phyloP scores from a whole-genome alignment of 768 basidiomycete species.

The Butyriboletus loyo region DNA sequence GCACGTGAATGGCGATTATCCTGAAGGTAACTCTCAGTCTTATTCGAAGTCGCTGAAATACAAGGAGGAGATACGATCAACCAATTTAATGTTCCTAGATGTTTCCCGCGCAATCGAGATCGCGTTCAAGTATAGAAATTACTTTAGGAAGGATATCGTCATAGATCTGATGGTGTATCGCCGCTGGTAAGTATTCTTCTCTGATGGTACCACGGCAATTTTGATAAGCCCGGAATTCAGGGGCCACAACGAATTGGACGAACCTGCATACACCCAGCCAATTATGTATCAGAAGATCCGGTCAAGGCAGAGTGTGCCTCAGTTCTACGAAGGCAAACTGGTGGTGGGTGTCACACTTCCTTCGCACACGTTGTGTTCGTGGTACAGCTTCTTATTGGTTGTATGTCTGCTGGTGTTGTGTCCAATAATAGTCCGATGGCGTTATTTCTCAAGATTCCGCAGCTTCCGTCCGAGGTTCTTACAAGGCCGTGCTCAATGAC shows the following conservation, averaged over 20 bases:
- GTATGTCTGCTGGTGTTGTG: neutral
- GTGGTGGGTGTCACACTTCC: constrained; percentile 44
- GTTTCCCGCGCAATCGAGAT: constrained; percentile 81
- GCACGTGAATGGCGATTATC: constrained; percentile 90
- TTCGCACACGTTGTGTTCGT: neutral
- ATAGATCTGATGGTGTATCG: constrained; percentile 89
- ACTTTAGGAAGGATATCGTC: constrained; percentile 90
- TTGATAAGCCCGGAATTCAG: constrained; percentile 32
- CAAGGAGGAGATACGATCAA: neutral
- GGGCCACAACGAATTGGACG: constrained; percentile 88
- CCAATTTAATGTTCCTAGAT: constrained; percentile 40
- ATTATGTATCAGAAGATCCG: constrained; percentile 90
- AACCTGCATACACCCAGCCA: constrained; percentile 84
- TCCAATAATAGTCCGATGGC: constrained; percentile 19
- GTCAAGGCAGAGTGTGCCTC: constrained; percentile 70
- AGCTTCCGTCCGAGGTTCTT: constrained; percentile 46
- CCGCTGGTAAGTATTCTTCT: constrained; percentile 51
- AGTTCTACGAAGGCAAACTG: constrained; percentile 77
- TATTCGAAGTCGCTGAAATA: neutral
- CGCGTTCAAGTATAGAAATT: constrained; percentile 83
- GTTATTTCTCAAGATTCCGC: constrained; percentile 52
- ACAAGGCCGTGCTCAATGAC: constrained; percentile 62
- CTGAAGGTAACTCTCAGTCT: constrained; percentile 53
- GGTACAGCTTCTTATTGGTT: neutral
- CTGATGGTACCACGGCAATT: neutral